Conservation (phyloP, 108 stramenopile species). For the Mediolabrus comicus region DNA sequence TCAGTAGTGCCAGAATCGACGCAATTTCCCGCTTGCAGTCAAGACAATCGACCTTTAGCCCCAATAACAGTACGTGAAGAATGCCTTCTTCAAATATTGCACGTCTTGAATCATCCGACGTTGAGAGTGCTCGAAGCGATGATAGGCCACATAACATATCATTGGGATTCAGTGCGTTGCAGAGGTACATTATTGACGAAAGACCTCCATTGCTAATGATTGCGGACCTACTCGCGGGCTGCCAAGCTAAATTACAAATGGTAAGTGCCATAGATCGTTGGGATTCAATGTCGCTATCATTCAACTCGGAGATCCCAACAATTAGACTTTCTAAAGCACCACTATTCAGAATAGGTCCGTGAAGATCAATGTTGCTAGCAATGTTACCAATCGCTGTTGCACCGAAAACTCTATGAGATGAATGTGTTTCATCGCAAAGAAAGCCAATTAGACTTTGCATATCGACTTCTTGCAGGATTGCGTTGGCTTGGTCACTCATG, state of each 20-base stretch:
- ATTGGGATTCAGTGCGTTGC: slow-evolving; percentile 53
- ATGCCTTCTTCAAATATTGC: slow-evolving; percentile 66
- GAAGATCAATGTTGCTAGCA: slow-evolving; percentile 56
- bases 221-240: slow-evolving; percentile 40
- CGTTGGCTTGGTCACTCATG: slow-evolving; percentile 66
- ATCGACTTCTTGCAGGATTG: slow-evolving; percentile 62
- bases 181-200: slow-evolving; percentile 66
- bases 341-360: slow-evolving; percentile 48
- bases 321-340: slow-evolving; percentile 72
- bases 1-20: slow-evolving; percentile 53
- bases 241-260: slow-evolving; percentile 74
- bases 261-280: slow-evolving; percentile 84
- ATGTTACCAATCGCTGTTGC: slow-evolving; percentile 87
- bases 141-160: slow-evolving; percentile 73
- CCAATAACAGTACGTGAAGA: slow-evolving; percentile 53
- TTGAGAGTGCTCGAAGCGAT: slow-evolving; percentile 64
- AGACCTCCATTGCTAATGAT: slow-evolving; percentile 79
- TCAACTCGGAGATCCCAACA: slow-evolving; percentile 43
- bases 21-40: slow-evolving; percentile 65
- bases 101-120: slow-evolving; percentile 51
- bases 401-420: slow-evolving; percentile 86
- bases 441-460: slow-evolving; percentile 65
- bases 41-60: slow-evolving; percentile 44
- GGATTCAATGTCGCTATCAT: slow-evolving; percentile 65
- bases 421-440: slow-evolving; percentile 69